Conservation (phyloP, 176 grass and related monocot genomes). For the Bolboschoenus planiculmis region DNA sequence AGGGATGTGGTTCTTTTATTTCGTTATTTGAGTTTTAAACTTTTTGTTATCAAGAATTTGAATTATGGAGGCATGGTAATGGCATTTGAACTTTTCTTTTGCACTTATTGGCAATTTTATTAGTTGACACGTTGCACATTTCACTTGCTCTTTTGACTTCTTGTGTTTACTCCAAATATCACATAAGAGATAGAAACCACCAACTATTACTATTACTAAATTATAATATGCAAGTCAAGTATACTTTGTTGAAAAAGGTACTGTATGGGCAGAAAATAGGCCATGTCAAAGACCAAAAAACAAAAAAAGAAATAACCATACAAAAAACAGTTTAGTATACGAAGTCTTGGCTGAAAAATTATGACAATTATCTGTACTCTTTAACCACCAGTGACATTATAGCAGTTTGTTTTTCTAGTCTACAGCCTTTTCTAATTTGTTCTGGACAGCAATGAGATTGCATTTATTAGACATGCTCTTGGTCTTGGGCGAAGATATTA, state of each 20-base stretch:
- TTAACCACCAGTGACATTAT: not conserved
- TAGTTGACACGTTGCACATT: not conserved
- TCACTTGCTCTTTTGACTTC: not conserved
- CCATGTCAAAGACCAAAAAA: not conserved
- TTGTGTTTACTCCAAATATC: not conserved
- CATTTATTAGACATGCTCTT: not conserved
- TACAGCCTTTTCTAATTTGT: not conserved
- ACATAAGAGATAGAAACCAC: not conserved
- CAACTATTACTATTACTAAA: not conserved
- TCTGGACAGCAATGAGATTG: not conserved
- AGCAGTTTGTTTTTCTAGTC: not conserved
- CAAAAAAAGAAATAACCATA: not conserved
- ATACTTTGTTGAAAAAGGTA: not conserved
- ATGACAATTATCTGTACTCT: not conserved
- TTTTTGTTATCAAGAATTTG: not conserved
- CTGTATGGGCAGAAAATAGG: not conserved
- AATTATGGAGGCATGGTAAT: not conserved
- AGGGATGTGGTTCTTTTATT: not conserved
- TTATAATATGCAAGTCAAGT: not conserved
- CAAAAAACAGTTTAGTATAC: not conserved
- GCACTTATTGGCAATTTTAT: not conserved
- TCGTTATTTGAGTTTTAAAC: not conserved
- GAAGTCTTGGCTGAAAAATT: not conserved
- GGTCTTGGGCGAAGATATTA: not conserved
- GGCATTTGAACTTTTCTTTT: not conserved